Evolutionary conservation across 2,329 filamentous ascomycete genomes (phyloP).

Genomic region (Apiospora aurea): DNA sequence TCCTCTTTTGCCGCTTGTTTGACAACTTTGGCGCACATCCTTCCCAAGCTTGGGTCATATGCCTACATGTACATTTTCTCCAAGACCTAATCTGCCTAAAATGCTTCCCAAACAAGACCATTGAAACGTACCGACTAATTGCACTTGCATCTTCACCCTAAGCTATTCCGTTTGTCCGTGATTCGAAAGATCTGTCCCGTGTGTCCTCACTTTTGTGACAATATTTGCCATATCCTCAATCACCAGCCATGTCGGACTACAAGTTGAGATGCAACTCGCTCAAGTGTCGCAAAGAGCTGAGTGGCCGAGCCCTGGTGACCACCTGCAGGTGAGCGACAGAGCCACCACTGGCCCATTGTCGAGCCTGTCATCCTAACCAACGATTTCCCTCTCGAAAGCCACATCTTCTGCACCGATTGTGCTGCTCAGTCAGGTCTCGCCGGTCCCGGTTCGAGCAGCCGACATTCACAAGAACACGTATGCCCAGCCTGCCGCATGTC

Average conservation of each 20-base stretch:
- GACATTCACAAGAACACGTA: conserved; percentile 50
- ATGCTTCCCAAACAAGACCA: not conserved
- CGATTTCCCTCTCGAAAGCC: conserved; percentile 57
- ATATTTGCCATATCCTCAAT: not conserved
- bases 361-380: not conserved
- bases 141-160: not conserved
- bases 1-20: not conserved
- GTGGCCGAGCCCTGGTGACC: conserved; percentile 79
- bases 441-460: conserved; percentile 50
- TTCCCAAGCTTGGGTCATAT: not conserved
- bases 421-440: conserved; percentile 70
- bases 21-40: not conserved
- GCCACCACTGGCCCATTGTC: not conserved
- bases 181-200: not conserved
- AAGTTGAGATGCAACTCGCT: conserved; percentile 80
- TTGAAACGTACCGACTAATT: too few species aligned
- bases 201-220: not conserved
- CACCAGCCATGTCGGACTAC: conserved; percentile 68
- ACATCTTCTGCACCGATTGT: conserved; percentile 85
- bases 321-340: conserved; percentile 74
- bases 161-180: not conserved
- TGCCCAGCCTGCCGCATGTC: conserved; percentile 81
- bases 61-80: too few species aligned
- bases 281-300: conserved; percentile 74
- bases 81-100: too few species aligned